phyloP scores from a whole-genome alignment of 108 stramenopile species.

The Cyclotella sp. region DNA sequence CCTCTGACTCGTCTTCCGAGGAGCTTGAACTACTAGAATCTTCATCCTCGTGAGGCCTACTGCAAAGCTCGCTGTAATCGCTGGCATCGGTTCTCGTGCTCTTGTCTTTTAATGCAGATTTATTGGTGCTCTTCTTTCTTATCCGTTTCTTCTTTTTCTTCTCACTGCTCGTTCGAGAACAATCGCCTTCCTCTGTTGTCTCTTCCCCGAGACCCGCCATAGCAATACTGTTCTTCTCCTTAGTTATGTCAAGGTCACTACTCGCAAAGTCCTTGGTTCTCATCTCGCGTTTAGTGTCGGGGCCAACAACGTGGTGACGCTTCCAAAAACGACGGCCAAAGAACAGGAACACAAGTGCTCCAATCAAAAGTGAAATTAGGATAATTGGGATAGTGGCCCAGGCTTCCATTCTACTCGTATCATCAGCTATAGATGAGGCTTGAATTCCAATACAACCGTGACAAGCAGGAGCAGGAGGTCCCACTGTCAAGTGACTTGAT shows the following conservation, averaged over 20 bases:
- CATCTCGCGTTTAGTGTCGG: neutral
- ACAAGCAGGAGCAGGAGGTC: slow-evolving; percentile 5
- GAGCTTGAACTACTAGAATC: neutral
- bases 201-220: neutral
- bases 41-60: neutral
- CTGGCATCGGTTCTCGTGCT: slow-evolving; percentile 2
- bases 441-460: neutral
- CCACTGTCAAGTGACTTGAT: slow-evolving; percentile 25
- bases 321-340: slow-evolving; percentile 22
- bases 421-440: neutral
- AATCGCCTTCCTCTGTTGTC: neutral
- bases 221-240: neutral
- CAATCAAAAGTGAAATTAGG: slow-evolving; percentile 23
- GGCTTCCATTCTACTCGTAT: neutral
- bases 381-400: slow-evolving; percentile 39
- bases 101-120: neutral
- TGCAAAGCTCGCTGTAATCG: neutral
- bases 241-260: neutral
- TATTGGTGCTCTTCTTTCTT: slow-evolving; percentile 2
- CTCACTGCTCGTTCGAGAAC: too few relatives aligned
- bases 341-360: slow-evolving; percentile 17
- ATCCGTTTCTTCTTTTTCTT: slow-evolving; percentile 10
- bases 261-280: neutral
- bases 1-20: neutral
- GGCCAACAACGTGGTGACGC: neutral